Conservation (phyloP, 2,329 filamentous ascomycete genomes). For the Arthroderma sp. region DNA sequence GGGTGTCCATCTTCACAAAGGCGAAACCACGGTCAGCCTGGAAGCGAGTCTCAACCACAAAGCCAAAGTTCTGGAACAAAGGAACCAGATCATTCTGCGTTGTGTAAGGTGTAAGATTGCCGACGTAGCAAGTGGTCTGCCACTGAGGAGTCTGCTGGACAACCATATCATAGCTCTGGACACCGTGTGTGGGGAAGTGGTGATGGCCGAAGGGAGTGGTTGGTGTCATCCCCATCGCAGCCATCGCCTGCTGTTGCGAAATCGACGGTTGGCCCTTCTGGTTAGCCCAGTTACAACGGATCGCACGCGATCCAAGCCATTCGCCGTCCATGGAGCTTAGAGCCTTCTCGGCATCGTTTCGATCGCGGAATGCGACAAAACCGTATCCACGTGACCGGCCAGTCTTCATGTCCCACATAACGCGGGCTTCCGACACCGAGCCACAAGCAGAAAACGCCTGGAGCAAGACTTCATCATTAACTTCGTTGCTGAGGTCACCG, state of each 20-base stretch:
- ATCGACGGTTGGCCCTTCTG: conserved; percentile 99
- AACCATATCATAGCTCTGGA: conserved; percentile 96
- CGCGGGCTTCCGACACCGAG: conserved; percentile 87
- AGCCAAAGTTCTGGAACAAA: conserved; percentile 96
- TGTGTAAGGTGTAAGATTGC: conserved; percentile 94
- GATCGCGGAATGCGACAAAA: conserved; percentile 93
- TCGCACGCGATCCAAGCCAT: conserved; percentile 94
- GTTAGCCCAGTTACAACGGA: conserved; percentile 99
- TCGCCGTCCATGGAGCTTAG: conserved; percentile 97
- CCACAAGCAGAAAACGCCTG: conserved; percentile 96
- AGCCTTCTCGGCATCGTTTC: conserved; percentile 86
- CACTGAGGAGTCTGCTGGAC: conserved; percentile 87
- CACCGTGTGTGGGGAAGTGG: conserved; percentile 91
- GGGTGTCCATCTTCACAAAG: conserved; percentile 98
- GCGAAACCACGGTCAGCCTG: conserved; percentile 96
- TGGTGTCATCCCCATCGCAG: conserved; percentile 93
- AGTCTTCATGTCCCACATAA: conserved; percentile 99
- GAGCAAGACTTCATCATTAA: conserved; percentile 87
- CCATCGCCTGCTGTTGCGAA: conserved; percentile 93
- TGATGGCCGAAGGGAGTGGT: conserved; percentile 90
- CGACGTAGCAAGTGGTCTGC: conserved; percentile 98
- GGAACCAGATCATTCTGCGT: conserved; percentile 95
- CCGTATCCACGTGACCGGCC: conserved; percentile 93
- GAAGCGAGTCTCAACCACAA: conserved; percentile 92
- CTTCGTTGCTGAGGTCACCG: conserved; percentile 92